Evolutionary conservation across 257 asterid species (phyloP).

Genomic region (Pogostemon cablin): DNA sequence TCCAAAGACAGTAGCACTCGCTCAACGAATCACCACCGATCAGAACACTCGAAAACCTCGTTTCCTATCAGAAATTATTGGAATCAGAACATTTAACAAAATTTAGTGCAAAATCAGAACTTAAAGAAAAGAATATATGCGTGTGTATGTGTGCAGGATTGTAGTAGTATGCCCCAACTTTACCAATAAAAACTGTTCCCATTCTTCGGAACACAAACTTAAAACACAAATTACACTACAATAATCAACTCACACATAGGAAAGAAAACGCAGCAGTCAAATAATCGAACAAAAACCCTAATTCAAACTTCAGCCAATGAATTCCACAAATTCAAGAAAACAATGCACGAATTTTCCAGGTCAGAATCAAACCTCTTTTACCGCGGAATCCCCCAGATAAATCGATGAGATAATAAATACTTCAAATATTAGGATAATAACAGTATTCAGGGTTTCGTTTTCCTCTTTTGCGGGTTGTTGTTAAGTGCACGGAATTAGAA

Average conservation of each 20-base stretch:
- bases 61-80: conserved; percentile 19
- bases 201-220: conserved; percentile 13
- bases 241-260: conserved; percentile 8
- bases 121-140: too few species aligned
- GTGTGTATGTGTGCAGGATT: background rate
- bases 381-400: conserved; percentile 25
- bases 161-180: conserved; percentile 21
- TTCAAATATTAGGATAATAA: background rate
- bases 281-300: conserved; percentile 33
- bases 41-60: background rate
- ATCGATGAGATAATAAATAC: conserved; percentile 21
- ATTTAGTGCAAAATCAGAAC: conserved; percentile 24
- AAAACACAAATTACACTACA: conserved; percentile 6
- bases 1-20: conserved; percentile 23
- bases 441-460: background rate
- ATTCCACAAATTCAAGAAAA: conserved; percentile 15
- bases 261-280: background rate
- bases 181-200: conserved; percentile 18
- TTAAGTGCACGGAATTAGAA: conserved; percentile 12
- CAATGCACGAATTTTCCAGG: conserved; percentile 16
- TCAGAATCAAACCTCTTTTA: conserved; percentile 29
- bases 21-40: conserved; percentile 1
- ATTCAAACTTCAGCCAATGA: conserved; percentile 10
- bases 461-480: conserved; percentile 17
- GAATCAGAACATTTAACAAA: background rate